A percentile compares a stretch with the other conserved stretches of the same genome.
Conservation (phyloP, 352 stramenopile species). For the Globisporangium takayamanum region DNA sequence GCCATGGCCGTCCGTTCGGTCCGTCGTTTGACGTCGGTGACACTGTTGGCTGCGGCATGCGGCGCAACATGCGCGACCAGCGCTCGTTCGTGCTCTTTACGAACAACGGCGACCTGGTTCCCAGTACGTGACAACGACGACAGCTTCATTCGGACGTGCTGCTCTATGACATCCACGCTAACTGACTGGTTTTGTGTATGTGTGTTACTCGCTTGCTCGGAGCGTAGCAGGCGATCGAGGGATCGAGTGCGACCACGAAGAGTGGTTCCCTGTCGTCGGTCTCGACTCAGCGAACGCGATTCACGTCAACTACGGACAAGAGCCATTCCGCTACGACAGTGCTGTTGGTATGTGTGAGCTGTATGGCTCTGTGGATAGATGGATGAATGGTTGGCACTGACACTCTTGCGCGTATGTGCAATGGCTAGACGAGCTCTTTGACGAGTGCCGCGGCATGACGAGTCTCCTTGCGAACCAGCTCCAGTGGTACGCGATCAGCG, state of each 20-base stretch:
- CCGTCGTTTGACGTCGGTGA: slow-evolving; percentile 55
- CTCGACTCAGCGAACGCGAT: slow-evolving; percentile 75
- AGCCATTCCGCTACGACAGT: slow-evolving; percentile 47
- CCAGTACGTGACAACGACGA: slow-evolving; percentile 15
- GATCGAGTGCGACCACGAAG: slow-evolving; percentile 34
- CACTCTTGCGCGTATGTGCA: not conserved
- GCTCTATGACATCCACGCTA: too few species aligned
- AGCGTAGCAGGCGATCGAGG: slow-evolving; percentile 20
- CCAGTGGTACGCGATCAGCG: slow-evolving; percentile 52
- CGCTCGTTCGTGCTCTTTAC: slow-evolving; percentile 66
- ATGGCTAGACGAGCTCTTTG: slow-evolving; percentile 42
- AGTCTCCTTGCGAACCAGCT: slow-evolving; percentile 22
- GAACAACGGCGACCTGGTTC: slow-evolving; percentile 54
- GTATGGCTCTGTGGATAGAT: not conserved
- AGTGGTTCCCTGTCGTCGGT: slow-evolving; percentile 75
- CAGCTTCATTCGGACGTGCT: not conserved
- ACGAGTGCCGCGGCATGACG: slow-evolving; percentile 25
- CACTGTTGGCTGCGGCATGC: slow-evolving; percentile 68
- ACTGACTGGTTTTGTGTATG: too few species aligned
- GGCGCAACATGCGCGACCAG: slow-evolving; percentile 25
- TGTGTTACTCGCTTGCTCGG: too few species aligned
- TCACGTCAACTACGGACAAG: slow-evolving; percentile 79
- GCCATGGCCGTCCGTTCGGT: slow-evolving; percentile 44
- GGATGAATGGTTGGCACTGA: not conserved
- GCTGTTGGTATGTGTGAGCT: slow-evolving; percentile 29